These are phyloP conservation scores for Lentithecium fluviatile DNA, from an alignment of 495 filamentous ascomycete genomes.

Conservation along the genomic window DNA sequence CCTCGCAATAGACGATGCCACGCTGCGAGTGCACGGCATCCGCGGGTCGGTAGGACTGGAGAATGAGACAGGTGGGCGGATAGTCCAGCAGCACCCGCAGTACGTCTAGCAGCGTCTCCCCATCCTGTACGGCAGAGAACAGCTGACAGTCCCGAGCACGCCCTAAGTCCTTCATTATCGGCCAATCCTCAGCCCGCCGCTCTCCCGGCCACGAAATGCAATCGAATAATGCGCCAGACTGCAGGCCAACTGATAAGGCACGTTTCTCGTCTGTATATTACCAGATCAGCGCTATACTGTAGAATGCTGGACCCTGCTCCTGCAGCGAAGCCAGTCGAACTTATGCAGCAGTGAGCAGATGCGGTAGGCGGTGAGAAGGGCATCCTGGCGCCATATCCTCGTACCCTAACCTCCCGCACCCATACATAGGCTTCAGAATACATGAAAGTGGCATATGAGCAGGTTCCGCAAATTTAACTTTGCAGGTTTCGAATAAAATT, in stretches of 20 bases:
- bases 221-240: slow-evolving; percentile 26
- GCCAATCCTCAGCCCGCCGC: neutral
- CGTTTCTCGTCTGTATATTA: slow-evolving; percentile 34
- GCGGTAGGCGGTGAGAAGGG: slow-evolving; percentile 29
- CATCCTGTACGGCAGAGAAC: neutral
- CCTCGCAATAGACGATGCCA: neutral
- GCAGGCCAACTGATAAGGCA: slow-evolving; percentile 36
- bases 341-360: slow-evolving; percentile 24
- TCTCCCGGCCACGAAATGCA: slow-evolving; percentile 24
- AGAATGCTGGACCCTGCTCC: slow-evolving; percentile 6
- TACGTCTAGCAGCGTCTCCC: too few species aligned
- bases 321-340: slow-evolving; percentile 12
- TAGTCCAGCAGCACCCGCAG: too few species aligned
- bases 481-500: slow-evolving; percentile 23
- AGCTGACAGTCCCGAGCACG: slow-evolving; percentile 2
- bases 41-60: too few species aligned
- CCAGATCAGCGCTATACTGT: slow-evolving; percentile 23
- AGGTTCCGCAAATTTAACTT: slow-evolving; percentile 1
- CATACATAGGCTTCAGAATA: neutral
- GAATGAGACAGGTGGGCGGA: too few species aligned
- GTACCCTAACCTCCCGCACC: neutral
- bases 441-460: too few species aligned
- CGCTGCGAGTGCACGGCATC: neutral
- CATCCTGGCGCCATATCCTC: neutral
- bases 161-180: neutral